Percentiles rank a stretch among this genome's conserved stretches.
These are phyloP conservation scores for Ustilago tritici DNA, from an alignment of 1,284 basidiomycete genomes.

Conservation along the genomic window DNA sequence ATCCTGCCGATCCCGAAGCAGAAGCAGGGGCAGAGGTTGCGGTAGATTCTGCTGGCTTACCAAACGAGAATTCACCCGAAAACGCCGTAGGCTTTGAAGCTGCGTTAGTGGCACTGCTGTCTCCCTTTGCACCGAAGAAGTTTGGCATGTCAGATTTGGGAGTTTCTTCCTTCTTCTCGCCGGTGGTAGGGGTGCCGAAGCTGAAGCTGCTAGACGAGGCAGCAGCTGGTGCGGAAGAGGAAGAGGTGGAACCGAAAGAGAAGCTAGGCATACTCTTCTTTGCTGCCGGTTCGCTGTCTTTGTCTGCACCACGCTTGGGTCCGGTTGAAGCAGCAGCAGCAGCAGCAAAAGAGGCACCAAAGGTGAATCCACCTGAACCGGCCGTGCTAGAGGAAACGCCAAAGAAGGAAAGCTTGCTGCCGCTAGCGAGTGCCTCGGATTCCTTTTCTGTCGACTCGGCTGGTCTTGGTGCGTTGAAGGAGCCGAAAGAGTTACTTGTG, in stretches of 20 bases:
- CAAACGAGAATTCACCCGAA: slow-evolving; percentile 43
- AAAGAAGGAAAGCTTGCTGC: slow-evolving; percentile 42
- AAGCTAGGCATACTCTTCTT: slow-evolving; percentile 49
- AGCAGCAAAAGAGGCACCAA: slow-evolving; percentile 23
- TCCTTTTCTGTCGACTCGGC: slow-evolving; percentile 23
- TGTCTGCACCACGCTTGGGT: slow-evolving; percentile 35
- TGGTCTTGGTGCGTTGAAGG: slow-evolving; percentile 14
- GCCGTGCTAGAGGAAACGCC: slow-evolving; percentile 19
- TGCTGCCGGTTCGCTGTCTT: slow-evolving; percentile 32
- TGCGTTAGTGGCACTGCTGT: slow-evolving; percentile 9
- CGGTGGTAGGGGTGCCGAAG: slow-evolving; percentile 20
- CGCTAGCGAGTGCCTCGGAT: not conserved
- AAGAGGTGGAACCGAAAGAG: slow-evolving; percentile 43
- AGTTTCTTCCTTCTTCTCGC: slow-evolving; percentile 33
- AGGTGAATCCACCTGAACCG: slow-evolving; percentile 38
- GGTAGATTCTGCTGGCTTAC: slow-evolving; percentile 27
- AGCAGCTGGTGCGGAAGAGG: slow-evolving; percentile 10
- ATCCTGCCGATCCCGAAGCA: slow-evolving; percentile 14
- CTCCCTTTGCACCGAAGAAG: slow-evolving; percentile 47
- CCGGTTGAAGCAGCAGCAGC: slow-evolving; percentile 10
- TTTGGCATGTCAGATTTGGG: slow-evolving; percentile 26
- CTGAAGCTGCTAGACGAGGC: slow-evolving; percentile 13
- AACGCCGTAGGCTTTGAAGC: slow-evolving; percentile 14
- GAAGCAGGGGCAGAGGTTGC: slow-evolving; percentile 12
- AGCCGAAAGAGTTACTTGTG: slow-evolving; percentile 10